Base-by-base conservation (phyloP, 2,329 filamentous ascomycete species). In the Malbranchea zuffiana region DNA sequence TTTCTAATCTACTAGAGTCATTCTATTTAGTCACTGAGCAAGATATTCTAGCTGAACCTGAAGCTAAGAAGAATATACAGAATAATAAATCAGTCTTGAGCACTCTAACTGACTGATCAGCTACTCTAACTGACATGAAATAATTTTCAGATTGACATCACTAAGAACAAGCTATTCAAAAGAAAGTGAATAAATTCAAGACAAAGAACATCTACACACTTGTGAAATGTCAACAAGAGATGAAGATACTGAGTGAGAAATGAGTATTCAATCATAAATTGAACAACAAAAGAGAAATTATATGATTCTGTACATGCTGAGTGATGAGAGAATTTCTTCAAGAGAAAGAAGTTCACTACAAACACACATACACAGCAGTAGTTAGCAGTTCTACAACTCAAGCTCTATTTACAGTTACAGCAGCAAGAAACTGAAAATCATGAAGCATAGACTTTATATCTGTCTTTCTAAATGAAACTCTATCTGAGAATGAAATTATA, bases 131-230 rank as follows among this genome's bases (percentile, higher is more conserved):
- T n/a, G 33, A 27, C 3, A 23, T 15, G 3, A 17, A 26, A 26
- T 13, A 13, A 4, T 35, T 23, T n/a, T 10, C n/a, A 3, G 33
- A 35, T 5, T 17, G 24, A n/a, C 20, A 5, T 7, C 16, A 27
- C 17, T 35, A 23, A 23, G 15, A 26, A 4, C n/a, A 35, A 17
- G 33, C 33, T 26, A 35, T 35, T 10, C 12, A 12, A 7, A 13
- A 27, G 10, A 23, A 35, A 28, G 19, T 35, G 12, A 16, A 27
- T 3, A 28, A 16, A 10, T 15, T 26, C 4, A 10, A 21, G 4
- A 16, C 23, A n/a, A 35, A 35, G 21, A 16, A 16, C 13, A 27
- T 19, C 6, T 35, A n/a, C 12, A 26, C 13, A 5, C 7, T 26
- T 8, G 33, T 35, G 6, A 15, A 35, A 19, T 5, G 12, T 7